Evolutionary conservation across 345 rosid species (phyloP).

Genomic region (Zanthoxylum bungeanum): DNA sequence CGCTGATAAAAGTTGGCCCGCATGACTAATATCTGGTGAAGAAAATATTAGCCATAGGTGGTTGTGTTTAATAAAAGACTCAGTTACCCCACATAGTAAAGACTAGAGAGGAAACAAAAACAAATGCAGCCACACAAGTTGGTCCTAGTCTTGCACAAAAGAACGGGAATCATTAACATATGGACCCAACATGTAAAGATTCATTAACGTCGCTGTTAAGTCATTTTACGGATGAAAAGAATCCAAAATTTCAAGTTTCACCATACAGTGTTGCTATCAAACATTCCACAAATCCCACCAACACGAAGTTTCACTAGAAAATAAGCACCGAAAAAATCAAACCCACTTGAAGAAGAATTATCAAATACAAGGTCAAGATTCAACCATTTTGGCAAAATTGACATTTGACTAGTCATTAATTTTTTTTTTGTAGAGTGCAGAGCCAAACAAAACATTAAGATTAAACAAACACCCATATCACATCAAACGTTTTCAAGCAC

Average conservation of each 20-base stretch:
- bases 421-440: not conserved
- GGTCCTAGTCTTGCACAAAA: slow-evolving; percentile 21
- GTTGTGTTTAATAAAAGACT: slow-evolving; percentile 16
- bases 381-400: not conserved
- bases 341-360: not conserved
- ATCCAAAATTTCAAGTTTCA: not conserved
- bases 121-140: slow-evolving; percentile 26
- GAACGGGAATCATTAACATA: slow-evolving; percentile 21
- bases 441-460: not conserved
- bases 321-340: not conserved
- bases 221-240: not conserved
- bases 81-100: slow-evolving; percentile 21
- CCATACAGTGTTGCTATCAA: slow-evolving; percentile 23
- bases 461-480: slow-evolving; percentile 13
- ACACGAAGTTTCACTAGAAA: slow-evolving; percentile 1
- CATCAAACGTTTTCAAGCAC: slow-evolving; percentile 24
- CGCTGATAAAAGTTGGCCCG: slow-evolving; percentile 24
- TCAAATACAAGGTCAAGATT: slow-evolving; percentile 11
- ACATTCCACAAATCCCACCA: slow-evolving; percentile 9
- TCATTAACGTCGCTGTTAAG: not conserved
- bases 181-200: slow-evolving; percentile 24
- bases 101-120: slow-evolving; percentile 17
- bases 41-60: slow-evolving; percentile 14
- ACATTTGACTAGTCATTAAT: slow-evolving; percentile 18
- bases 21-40: slow-evolving; percentile 12